Evolutionary conservation across 306 rosid genomes (phyloP).

Genomic region (Vigna mungo): DNA sequence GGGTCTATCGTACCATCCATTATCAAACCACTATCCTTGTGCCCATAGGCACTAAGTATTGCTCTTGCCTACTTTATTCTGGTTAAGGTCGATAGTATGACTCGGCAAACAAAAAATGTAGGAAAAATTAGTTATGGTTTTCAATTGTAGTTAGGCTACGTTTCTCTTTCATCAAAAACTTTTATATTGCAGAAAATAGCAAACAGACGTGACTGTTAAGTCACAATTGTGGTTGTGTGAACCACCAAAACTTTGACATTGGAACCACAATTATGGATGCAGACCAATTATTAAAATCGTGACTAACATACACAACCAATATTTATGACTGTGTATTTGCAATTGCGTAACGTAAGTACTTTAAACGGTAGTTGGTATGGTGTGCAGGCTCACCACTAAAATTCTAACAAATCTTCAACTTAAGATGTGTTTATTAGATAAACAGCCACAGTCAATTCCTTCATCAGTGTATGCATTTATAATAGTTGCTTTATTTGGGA

Average conservation of each 20-base stretch:
- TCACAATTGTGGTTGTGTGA: too few relatives aligned
- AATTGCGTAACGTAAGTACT: neutral
- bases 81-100: neutral
- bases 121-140: slow-evolving; percentile 4
- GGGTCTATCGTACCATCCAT: too few relatives aligned
- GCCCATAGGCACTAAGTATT: neutral
- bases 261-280: neutral
- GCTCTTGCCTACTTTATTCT: neutral
- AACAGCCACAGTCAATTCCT: neutral
- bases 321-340: neutral
- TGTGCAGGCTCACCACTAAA: slow-evolving; percentile 13
- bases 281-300: neutral
- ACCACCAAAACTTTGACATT: neutral
- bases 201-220: neutral
- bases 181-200: neutral
- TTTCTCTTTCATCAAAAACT: neutral
- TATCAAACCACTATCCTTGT: neutral
- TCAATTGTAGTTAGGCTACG: neutral
- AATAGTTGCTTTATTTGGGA: neutral
- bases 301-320: neutral
- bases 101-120: neutral
- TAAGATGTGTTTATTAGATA: neutral
- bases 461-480: neutral
- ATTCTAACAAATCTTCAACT: slow-evolving; percentile 1
- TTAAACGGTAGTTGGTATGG: neutral